Percentiles rank a stretch among this genome's conserved stretches.
These are phyloP conservation scores for Suhomyces atakaporum DNA, from an alignment of 1,139 yeast genomes.

Conservation along the genomic window DNA sequence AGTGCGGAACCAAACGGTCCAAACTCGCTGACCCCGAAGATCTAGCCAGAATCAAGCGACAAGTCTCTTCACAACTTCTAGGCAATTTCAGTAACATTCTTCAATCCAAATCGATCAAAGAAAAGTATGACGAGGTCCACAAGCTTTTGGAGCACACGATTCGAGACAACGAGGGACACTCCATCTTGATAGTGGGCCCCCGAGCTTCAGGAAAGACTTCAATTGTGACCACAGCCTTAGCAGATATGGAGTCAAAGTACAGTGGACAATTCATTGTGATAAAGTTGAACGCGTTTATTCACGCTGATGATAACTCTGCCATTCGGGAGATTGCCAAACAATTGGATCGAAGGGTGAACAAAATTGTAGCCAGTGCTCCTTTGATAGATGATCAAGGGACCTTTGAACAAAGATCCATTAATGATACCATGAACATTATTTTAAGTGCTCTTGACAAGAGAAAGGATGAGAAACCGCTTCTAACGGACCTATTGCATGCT, in stretches of 20 bases:
- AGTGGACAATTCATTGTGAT: conserved; percentile 59
- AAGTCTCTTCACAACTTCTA: conserved; percentile 24
- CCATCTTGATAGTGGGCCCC: conserved; percentile 80
- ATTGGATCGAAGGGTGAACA: conserved; percentile 50
- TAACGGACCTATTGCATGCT: conserved; percentile 2
- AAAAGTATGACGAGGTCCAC: conserved; percentile 51
- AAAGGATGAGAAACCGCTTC: conserved; percentile 14
- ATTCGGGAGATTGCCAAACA: conserved; percentile 85
- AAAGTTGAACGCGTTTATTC: conserved; percentile 68
- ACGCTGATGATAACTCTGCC: conserved; percentile 75
- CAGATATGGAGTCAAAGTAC: conserved; percentile 40
- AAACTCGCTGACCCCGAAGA: conserved; percentile 10
- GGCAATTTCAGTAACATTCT: conserved; percentile 22
- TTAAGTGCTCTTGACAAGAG: conserved; percentile 34
- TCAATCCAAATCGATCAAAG: conserved; percentile 25
- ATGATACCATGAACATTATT: conserved; percentile 43
- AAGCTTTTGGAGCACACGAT: conserved; percentile 66
- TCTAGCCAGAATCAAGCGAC: conserved; percentile 18
- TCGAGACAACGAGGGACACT: conserved; percentile 73
- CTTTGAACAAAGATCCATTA: conserved; percentile 41
- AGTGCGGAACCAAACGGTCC: conserved; percentile 2
- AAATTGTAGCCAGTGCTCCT: conserved; percentile 17
- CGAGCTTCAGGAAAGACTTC: conserved; percentile 75
- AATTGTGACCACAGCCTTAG: conserved; percentile 59
- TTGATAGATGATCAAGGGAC: conserved; percentile 26